Conservation (phyloP, 176 grass and related monocot species). For the Secale cereale region DNA sequence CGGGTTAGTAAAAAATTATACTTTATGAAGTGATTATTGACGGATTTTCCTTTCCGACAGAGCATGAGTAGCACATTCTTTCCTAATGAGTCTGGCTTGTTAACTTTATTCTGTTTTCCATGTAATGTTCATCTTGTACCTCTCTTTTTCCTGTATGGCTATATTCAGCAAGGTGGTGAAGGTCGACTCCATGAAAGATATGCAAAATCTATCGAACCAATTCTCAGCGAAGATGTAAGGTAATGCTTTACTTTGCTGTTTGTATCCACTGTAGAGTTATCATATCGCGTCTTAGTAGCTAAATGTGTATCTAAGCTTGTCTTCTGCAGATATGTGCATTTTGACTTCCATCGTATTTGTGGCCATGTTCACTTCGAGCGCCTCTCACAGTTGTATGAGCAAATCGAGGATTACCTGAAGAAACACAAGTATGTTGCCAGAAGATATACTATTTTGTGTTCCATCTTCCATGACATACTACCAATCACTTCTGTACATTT, state of each 20-base stretch:
- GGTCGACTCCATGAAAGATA: conserved; percentile 76
- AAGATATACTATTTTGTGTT: conserved; percentile 6
- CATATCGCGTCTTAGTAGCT: conserved; percentile 1
- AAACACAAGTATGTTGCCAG: conserved; percentile 62
- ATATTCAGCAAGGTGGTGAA: conserved; percentile 75
- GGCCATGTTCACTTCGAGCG: conserved; percentile 94
- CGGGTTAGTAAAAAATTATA: neutral
- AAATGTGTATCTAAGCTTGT: conserved; percentile 17
- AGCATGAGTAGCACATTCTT: neutral
- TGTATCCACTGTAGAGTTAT: neutral
- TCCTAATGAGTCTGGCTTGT: conserved; percentile 16
- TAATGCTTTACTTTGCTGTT: conserved; percentile 29
- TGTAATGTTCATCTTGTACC: neutral
- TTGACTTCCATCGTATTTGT: conserved; percentile 92
- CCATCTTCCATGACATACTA: neutral
- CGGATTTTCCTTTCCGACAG: neutral
- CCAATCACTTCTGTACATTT: conserved; percentile 10
- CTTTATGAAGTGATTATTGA: neutral
- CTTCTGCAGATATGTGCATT: conserved; percentile 83
- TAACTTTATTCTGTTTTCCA: conserved; percentile 15
- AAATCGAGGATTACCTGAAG: conserved; percentile 81
- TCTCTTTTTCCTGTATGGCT: conserved; percentile 29
- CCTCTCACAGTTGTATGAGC: conserved; percentile 86
- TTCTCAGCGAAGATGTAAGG: conserved; percentile 85
- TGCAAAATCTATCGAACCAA: conserved; percentile 71